These are phyloP conservation scores for Lactuca saligna DNA, from an alignment of 129 eudicot species.

Conservation along the genomic window DNA sequence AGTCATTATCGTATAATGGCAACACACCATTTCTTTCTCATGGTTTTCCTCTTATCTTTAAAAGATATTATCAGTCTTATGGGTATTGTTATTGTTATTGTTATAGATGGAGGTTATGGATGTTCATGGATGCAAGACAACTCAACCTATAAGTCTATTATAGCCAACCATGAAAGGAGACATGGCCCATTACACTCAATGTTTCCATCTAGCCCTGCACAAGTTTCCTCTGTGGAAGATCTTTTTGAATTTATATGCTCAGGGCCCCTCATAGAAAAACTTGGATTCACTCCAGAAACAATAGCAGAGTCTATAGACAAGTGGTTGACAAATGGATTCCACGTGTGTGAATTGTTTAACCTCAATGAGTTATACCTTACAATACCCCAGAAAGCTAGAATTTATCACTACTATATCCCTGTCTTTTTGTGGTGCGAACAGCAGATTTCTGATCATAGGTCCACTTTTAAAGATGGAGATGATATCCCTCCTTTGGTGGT, in stretches of 20 bases:
- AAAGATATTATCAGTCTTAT: too few relatives aligned
- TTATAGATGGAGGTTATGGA: conserved; percentile 56
- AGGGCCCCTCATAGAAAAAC: conserved; percentile 75
- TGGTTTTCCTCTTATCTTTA: neutral
- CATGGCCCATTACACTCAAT: conserved; percentile 44
- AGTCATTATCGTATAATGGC: too few relatives aligned
- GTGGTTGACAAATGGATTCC: conserved; percentile 72
- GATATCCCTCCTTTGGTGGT: conserved; percentile 97
- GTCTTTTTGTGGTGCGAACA: conserved; percentile 93
- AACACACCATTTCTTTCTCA: neutral
- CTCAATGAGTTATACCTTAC: conserved; percentile 68
- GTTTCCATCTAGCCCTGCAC: conserved; percentile 49
- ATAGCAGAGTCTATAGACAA: conserved; percentile 82
- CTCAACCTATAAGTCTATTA: conserved; percentile 27
- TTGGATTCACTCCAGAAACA: conserved; percentile 61
- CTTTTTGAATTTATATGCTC: conserved; percentile 82
- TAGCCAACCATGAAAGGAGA: conserved; percentile 41
- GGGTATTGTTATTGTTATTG: too few relatives aligned
- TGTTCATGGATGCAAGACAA: conserved; percentile 70
- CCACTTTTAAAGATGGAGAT: conserved; percentile 68
- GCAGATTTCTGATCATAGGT: conserved; percentile 64
- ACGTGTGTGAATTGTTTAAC: conserved; percentile 72
- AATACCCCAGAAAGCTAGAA: conserved; percentile 81
- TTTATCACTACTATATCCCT: conserved; percentile 89
- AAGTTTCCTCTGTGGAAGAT: conserved; percentile 77